Conservation (phyloP, 345 rosid species). For the Eutrema japonicum region DNA sequence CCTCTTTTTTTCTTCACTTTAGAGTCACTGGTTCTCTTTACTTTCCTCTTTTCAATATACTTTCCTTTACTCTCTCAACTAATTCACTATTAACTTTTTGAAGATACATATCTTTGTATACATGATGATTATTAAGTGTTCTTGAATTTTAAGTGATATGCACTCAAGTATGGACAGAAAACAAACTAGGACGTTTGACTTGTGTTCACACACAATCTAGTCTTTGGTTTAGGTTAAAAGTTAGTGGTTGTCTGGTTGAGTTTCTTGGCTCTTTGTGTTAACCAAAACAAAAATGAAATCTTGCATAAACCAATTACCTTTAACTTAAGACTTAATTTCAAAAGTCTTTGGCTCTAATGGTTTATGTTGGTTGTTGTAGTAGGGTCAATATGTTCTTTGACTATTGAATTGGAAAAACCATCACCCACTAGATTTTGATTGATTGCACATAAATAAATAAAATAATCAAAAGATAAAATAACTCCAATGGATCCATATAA, state of each 20-base stretch:
- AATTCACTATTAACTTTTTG: constrained; percentile 28
- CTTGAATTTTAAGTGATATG: constrained; percentile 17
- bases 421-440: constrained; percentile 33
- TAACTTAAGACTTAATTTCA: constrained; percentile 21
- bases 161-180: constrained; percentile 24
- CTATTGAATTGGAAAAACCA: not conserved
- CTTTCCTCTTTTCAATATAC: constrained; percentile 37
- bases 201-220: constrained; percentile 30
- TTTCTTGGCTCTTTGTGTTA: constrained; percentile 30
- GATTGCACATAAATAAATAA: constrained; percentile 12
- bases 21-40: constrained; percentile 36
- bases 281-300: constrained; percentile 35
- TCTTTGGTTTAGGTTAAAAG: constrained; percentile 43
- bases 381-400: constrained; percentile 37
- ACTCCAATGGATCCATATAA: not conserved
- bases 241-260: not conserved
- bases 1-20: constrained; percentile 37
- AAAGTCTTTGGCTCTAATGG: constrained; percentile 43
- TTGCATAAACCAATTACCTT: constrained; percentile 26
- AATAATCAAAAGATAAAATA: not conserved
- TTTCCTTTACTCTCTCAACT: constrained; percentile 36
- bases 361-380: constrained; percentile 35
- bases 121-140: constrained; percentile 1
- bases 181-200: constrained; percentile 34
- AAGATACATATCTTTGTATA: not conserved